phyloP scores from a whole-genome alignment of 192 early-diverging fungal genomes.

The Coemansia sp. region DNA sequence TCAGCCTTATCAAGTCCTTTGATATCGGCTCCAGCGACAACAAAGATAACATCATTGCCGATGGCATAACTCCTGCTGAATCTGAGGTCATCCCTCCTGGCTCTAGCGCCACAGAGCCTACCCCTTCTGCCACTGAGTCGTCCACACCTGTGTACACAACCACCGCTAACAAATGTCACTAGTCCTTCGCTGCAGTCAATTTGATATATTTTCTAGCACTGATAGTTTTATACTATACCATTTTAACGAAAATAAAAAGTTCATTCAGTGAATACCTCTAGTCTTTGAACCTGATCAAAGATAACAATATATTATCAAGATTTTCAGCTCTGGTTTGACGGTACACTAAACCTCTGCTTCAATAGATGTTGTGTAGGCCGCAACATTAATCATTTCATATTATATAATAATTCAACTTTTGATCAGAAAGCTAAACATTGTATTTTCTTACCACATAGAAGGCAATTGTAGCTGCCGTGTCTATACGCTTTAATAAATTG shows the following conservation, averaged over 20 bases:
- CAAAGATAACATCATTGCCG: conserved; percentile 38
- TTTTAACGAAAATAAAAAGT: neutral
- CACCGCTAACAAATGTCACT: neutral
- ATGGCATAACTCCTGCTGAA: conserved; percentile 13
- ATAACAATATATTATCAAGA: no score
- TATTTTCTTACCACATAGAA: no score
- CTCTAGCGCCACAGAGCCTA: neutral
- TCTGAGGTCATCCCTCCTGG: conserved; percentile 8
- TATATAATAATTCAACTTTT: no score
- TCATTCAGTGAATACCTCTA: no score
- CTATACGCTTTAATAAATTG: no score
- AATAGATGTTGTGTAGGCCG: no score
- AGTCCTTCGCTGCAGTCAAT: neutral
- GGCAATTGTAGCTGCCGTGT: no score
- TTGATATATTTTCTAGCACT: neutral
- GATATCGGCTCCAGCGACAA: conserved; percentile 33
- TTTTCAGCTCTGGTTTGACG: no score
- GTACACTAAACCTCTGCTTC: no score
- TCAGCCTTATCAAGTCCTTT: conserved; percentile 17
- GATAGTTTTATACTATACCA: neutral
- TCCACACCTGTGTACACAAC: neutral
- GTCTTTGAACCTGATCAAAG: no score
- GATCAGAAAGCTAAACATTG: no score
- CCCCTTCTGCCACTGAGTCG: neutral
- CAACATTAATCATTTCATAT: no score